Percentiles rank a stretch among this genome's conserved stretches.
Evolutionary conservation across 352 stramenopile genomes (phyloP).

Genomic region (Phytophthora aleatoria): DNA sequence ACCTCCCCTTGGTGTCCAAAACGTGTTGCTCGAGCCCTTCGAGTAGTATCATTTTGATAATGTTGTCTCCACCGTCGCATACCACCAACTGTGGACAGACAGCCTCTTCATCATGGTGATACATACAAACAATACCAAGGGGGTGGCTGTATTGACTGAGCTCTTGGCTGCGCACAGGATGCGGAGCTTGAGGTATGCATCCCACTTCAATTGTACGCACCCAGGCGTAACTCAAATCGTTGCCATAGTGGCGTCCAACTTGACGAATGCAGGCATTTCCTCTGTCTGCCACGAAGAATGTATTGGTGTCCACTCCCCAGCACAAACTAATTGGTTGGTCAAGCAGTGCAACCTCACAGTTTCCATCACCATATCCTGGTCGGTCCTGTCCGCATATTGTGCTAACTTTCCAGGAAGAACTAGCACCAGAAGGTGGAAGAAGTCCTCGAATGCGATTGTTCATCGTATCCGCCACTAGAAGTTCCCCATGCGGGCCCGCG

Average conservation of each 20-base stretch:
- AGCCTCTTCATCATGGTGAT: background rate
- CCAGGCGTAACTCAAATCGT: conserved; percentile 37
- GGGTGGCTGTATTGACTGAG: conserved; percentile 11
- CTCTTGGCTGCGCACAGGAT: conserved; percentile 1
- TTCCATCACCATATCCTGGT: conserved; percentile 40
- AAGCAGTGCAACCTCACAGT: conserved; percentile 39
- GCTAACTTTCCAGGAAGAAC: conserved; percentile 27
- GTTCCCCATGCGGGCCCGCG: conserved; percentile 29
- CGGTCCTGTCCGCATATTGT: conserved; percentile 36
- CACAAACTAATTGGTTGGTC: conserved; percentile 46
- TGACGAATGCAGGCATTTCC: conserved; percentile 55
- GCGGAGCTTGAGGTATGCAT: conserved; percentile 8
- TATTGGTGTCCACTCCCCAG: conserved; percentile 20
- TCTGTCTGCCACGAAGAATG: conserved; percentile 49
- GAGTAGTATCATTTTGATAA: conserved; percentile 33
- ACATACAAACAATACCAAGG: conserved; percentile 30
- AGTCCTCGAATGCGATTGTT: conserved; percentile 62
- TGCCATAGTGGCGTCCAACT: conserved; percentile 34
- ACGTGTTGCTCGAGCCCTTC: conserved; percentile 5
- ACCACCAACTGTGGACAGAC: conserved; percentile 16
- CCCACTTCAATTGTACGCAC: conserved; percentile 52
- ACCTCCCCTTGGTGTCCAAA: background rate
- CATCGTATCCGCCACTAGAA: conserved; percentile 62
- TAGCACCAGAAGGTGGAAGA: conserved; percentile 8
- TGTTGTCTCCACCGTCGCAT: conserved; percentile 31